Base-by-base conservation (phyloP, 2,329 filamentous ascomycete genomes). In the Paraconiothyrium brasiliense region DNA sequence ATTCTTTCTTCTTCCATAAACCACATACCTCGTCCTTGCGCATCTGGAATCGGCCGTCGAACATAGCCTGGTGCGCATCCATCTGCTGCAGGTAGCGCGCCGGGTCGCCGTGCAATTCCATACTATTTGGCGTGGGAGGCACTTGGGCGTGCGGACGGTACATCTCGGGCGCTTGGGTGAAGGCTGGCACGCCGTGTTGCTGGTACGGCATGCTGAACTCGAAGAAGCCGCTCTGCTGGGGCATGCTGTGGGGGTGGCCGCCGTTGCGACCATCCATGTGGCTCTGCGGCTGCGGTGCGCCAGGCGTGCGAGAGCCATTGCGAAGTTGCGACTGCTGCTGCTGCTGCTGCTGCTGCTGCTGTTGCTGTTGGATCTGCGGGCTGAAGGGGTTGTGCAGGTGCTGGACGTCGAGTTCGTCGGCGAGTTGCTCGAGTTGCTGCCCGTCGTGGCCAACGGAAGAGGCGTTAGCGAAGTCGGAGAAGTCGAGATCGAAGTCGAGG, bases 71-170 rank as follows among this genome's bases (percentile, higher is more conserved):
- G 66, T 87, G 84, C 49, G 80, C 74, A 70, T 84, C 81, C 71
- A 82, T 72, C 43, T 87, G 82, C 48, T 86, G 84, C 57, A 87
- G 76, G 73, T 89, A 93, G 67, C 74, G 76, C 68, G 83, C 70
- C 73, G 85, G 66, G 80, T 87, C 72, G 82, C 86, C 76, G 67
- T 90, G 89, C 79, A 94, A 87, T 72, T 94, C 91, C 30, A 93
- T 84, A 74, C 92, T 94, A 75, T 91, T 92, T 0, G 92, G 92
- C 14, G 92, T 95, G 2, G 91, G 91, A 6, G 92, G 92, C 8
- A 93, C 86, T 56, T 90, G 88, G 61, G 85, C 83, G 64, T 84
- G 85, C 61, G 86, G 83, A 55, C 78, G 84, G 58, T 79, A 84
- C 67, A 66, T 66, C 3, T 81, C 79, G 50, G 81, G 80, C 39